phyloP scores from a whole-genome alignment of 1,139 yeast species.

The Pichia sp. region DNA sequence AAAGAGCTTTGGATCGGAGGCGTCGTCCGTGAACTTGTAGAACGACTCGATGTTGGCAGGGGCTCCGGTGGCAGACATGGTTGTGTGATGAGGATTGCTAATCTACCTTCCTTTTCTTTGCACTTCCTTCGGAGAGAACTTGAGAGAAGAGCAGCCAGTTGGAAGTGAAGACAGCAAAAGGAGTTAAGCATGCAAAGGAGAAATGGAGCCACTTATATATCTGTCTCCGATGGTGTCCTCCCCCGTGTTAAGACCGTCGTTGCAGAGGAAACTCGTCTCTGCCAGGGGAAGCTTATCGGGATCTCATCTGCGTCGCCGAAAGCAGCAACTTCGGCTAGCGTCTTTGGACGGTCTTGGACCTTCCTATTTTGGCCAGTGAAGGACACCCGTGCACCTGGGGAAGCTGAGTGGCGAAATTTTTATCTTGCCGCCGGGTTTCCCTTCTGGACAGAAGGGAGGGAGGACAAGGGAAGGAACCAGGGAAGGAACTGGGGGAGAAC shows the following conservation, averaged over 20 bases:
- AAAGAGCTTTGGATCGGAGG: slow-evolving; percentile 29
- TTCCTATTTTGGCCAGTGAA: not conserved
- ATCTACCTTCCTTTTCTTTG: too few relatives aligned
- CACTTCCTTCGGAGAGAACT: too few relatives aligned
- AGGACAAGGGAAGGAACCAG: not conserved
- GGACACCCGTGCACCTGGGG: not conserved
- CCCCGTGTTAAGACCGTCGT: too few relatives aligned
- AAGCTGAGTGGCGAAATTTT: not conserved
- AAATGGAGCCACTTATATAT: too few relatives aligned
- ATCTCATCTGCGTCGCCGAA: not conserved
- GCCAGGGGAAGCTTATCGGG: not conserved
- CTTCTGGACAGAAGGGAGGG: not conserved
- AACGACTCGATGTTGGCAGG: slow-evolving; percentile 28
- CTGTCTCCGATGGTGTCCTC: too few relatives aligned
- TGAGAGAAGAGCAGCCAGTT: too few relatives aligned
- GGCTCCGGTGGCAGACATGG: slow-evolving; percentile 21
- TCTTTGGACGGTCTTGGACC: not conserved
- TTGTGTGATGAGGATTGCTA: too few relatives aligned
- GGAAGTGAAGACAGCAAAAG: too few relatives aligned
- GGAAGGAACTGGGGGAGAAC: not conserved
- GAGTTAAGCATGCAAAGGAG: too few relatives aligned
- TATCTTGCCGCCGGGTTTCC: not conserved
- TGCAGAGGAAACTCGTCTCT: not conserved
- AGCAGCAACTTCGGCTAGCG: not conserved
- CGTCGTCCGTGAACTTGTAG: slow-evolving; percentile 31